phyloP scores from a whole-genome alignment of 1,139 yeast species.

The Kurtzmaniella quercitrusa region DNA sequence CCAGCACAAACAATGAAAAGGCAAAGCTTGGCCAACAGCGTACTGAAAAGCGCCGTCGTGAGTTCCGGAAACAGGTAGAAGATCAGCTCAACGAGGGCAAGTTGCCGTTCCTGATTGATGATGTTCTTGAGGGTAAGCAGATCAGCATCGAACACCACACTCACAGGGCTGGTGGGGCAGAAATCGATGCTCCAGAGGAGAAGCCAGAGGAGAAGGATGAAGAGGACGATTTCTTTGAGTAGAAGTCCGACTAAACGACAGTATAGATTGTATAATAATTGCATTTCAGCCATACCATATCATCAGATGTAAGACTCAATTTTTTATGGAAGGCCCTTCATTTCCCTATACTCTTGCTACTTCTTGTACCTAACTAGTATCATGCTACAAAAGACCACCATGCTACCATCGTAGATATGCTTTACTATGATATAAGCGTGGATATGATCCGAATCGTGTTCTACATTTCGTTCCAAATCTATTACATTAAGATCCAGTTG shows the following conservation, averaged over 20 bases:
- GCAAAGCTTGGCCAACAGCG: slow-evolving; percentile 41
- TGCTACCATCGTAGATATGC: no score
- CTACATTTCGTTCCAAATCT: no score
- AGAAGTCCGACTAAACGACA: slow-evolving; percentile 6
- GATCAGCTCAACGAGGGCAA: slow-evolving; percentile 45
- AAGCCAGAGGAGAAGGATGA: slow-evolving; percentile 19
- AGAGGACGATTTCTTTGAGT: slow-evolving; percentile 46
- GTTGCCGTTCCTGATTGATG: slow-evolving; percentile 57
- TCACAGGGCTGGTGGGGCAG: slow-evolving; percentile 17
- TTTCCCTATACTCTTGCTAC: no score
- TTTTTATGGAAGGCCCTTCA: no score
- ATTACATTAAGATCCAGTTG: background rate
- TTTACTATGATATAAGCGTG: no score
- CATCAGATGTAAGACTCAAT: no score
- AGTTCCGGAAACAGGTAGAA: slow-evolving; percentile 49
- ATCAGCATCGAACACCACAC: slow-evolving; percentile 19
- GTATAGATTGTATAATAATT: slow-evolving; percentile 3
- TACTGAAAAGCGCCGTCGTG: slow-evolving; percentile 48
- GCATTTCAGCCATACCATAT: slow-evolving; percentile 1
- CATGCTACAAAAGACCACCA: background rate
- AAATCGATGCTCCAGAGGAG: slow-evolving; percentile 40
- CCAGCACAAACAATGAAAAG: slow-evolving; percentile 25
- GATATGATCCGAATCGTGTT: no score
- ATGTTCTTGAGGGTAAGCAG: slow-evolving; percentile 48
- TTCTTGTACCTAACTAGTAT: background rate